These are phyloP conservation scores for Pleurotus djamor DNA, from an alignment of 768 basidiomycete genomes.

Conservation along the genomic window DNA sequence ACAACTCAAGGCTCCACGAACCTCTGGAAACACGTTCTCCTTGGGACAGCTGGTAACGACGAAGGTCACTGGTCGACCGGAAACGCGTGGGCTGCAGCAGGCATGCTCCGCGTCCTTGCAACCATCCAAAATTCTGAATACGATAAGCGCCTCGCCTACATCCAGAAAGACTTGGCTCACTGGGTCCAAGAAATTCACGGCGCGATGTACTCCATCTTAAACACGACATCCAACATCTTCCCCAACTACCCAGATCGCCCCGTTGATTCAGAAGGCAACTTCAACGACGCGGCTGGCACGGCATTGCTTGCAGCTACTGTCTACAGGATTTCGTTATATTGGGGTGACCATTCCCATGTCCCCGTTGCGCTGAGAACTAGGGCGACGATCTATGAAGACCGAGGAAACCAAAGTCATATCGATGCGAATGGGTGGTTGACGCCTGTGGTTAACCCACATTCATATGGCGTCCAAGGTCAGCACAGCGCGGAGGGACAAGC, in stretches of 20 bases:
- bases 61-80: conserved; percentile 83
- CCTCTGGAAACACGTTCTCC: conserved; percentile 77
- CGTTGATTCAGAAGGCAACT: conserved; percentile 38
- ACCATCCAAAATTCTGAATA: conserved; percentile 68
- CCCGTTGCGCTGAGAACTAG: conserved; percentile 58
- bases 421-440: conserved; percentile 61
- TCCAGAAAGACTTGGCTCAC: conserved; percentile 54
- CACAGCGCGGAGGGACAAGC: conserved; percentile 77
- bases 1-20: conserved; percentile 28
- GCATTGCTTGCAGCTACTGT: conserved; percentile 76
- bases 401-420: conserved; percentile 39
- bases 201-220: conserved; percentile 61
- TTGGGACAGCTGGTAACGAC: conserved; percentile 55
- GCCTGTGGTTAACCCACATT: conserved; percentile 75
- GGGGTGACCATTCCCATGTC: conserved; percentile 46
- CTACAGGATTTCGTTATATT: conserved; percentile 64
- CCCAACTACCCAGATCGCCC: conserved; percentile 69
- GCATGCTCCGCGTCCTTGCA: conserved; percentile 79
- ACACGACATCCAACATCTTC: conserved; percentile 35
- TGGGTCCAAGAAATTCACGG: conserved; percentile 75
- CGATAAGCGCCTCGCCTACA: conserved; percentile 38
- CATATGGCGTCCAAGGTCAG: conserved; percentile 41
- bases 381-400: conserved; percentile 24
- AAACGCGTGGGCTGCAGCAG: conserved; percentile 88
- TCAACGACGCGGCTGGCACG: conserved; percentile 72